These are phyloP conservation scores for Sherardia arvensis DNA, from an alignment of 257 asterid genomes.

Conservation along the genomic window DNA sequence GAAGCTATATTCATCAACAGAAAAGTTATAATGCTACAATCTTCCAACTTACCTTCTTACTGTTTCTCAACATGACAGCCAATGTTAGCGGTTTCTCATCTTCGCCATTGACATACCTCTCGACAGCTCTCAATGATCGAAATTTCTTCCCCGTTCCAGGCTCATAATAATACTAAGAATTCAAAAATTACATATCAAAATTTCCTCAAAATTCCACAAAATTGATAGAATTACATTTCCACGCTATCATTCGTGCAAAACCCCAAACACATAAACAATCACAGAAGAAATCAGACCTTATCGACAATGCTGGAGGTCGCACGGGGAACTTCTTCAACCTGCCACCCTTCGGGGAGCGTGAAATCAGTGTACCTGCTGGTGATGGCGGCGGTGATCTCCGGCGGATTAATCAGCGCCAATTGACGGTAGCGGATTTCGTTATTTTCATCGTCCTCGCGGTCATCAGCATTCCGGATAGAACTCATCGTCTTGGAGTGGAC, in stretches of 20 bases:
- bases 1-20: conserved; percentile 3
- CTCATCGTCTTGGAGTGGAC: neutral
- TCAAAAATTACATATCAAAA: neutral
- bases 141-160: conserved; percentile 63
- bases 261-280: neutral
- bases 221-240: neutral
- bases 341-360: conserved; percentile 56
- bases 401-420: conserved; percentile 19
- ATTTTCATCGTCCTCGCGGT: neutral
- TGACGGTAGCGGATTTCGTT: conserved; percentile 10
- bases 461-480: neutral
- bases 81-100: conserved; percentile 15
- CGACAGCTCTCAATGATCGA: conserved; percentile 48
- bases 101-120: conserved; percentile 43
- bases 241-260: neutral
- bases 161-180: conserved; percentile 58
- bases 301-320: conserved; percentile 27
- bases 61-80: conserved; percentile 2
- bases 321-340: conserved; percentile 11
- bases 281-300: conserved; percentile 27
- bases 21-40: neutral
- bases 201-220: neutral
- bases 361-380: conserved; percentile 17
- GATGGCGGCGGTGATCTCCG: conserved; percentile 7
- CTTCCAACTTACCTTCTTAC: conserved; percentile 16